phyloP scores from a whole-genome alignment of 352 stramenopile genomes.

The Pelagophyceae sp. region DNA sequence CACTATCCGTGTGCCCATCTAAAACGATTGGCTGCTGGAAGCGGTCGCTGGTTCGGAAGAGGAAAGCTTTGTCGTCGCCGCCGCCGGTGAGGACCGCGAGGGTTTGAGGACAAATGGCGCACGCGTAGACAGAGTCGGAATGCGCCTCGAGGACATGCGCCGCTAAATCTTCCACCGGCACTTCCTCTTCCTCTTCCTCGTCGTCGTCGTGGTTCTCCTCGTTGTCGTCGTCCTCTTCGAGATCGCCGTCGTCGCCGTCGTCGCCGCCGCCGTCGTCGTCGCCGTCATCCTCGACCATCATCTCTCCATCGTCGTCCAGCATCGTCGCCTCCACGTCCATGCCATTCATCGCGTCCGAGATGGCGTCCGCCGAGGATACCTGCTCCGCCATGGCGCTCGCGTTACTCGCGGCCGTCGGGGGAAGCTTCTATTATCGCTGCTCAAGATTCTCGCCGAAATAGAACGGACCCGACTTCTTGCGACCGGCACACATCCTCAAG shows the following conservation, averaged over 20 bases:
- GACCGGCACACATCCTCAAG: too few relatives aligned
- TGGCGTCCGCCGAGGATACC: neutral
- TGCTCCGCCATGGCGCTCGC: neutral
- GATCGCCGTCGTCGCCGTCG: constrained; percentile 35
- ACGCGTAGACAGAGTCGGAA: constrained; percentile 49
- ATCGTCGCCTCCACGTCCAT: constrained; percentile 23
- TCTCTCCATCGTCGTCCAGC: constrained; percentile 28
- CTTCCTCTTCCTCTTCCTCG: constrained; percentile 35
- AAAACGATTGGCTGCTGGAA: constrained; percentile 22
- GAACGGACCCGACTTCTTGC: too few relatives aligned
- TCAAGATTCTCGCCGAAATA: too few relatives aligned
- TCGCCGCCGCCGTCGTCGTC: constrained; percentile 39
- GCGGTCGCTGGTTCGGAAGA: constrained; percentile 31
- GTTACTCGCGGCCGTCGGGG: too few relatives aligned
- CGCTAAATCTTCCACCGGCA: constrained; percentile 30
- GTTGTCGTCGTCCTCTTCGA: constrained; percentile 34
- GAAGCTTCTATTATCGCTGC: too few relatives aligned
- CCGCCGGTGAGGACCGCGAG: constrained; percentile 47
- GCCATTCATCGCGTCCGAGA: neutral
- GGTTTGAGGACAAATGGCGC: constrained; percentile 32
- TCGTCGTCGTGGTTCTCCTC: constrained; percentile 26
- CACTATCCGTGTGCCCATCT: constrained; percentile 39
- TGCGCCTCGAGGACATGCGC: constrained; percentile 38
- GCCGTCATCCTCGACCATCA: constrained; percentile 38
- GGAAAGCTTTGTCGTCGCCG: constrained; percentile 56